Base-by-base conservation (phyloP, 306 rosid species). In the Prunus kanzakura region DNA sequence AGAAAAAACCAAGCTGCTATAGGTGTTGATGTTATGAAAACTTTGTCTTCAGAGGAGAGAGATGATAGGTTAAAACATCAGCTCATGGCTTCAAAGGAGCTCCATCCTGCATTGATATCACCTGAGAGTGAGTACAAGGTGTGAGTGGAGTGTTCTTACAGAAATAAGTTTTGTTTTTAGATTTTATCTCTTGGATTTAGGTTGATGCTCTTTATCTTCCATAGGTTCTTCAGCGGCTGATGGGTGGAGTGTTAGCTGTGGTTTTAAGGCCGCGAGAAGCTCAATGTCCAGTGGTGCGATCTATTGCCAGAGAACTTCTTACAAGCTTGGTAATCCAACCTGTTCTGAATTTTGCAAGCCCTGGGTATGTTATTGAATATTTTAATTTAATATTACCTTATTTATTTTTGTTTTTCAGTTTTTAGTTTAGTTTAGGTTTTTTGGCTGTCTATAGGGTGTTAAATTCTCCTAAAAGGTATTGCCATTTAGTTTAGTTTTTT, bases 111-210 rank as follows among this genome's bases (percentile, higher is more conserved):
- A 6, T 75, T 96, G 76, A 71, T 88, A 80, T 96, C 99, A 87
- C 91, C 97, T 18, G 99, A 88, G 97, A 92, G 98, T 89, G 98
- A 96, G 99, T 91, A 92, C 97, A 96, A 96, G 99, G 99, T 96
- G 98, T 89, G 99, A 84, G 96, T 91, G 96, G 90, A 83, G 88
- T 79, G 87, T 88, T 86, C 83, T 75, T 57, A 83, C 80, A 83
- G 58, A 72, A 72, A 67, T 56, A 69, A 70, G 74, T 67, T 82
- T 79, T 75, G 4, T 49, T 69, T 52, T 74, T 79, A n/a, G 64
- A 51, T 71, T 61, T 35, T 72, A 49, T 64, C 55, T 82, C 65
- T 84, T 78, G 71, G 78, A 81, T 79, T 77, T 47, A 71, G 56
- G 74, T 81, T 84, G 79, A 86, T 82, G 56, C 73, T 64, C 77